A percentile compares a stretch with the other conserved stretches of the same genome.
phyloP scores from a whole-genome alignment of 176 grass and related monocot species.

The Ensete glaucum region DNA sequence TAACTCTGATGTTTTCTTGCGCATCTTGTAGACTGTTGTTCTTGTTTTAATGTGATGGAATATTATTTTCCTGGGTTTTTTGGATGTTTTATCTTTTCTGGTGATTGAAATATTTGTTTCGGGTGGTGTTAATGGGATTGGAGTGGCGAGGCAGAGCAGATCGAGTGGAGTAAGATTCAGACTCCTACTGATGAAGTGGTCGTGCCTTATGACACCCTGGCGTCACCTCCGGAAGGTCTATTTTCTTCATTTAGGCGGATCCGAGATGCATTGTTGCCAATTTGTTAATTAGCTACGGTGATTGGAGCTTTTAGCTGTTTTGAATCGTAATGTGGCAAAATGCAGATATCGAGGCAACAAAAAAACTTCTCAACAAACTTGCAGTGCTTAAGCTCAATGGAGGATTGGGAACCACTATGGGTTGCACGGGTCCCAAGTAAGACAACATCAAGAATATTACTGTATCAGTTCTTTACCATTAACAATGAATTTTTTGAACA shows the following conservation, averaged over 20 bases:
- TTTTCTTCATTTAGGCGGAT: constrained; percentile 19
- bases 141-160: constrained; percentile 82
- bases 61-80: not conserved
- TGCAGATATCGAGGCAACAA: constrained; percentile 54
- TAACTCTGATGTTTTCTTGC: not conserved
- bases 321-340: not conserved
- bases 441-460: not conserved
- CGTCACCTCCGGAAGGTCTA: constrained; percentile 55
- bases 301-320: not conserved
- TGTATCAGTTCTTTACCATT: no score
- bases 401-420: constrained; percentile 84
- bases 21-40: not conserved
- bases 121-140: not conserved
- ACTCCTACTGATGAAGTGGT: constrained; percentile 92
- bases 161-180: constrained; percentile 98
- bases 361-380: constrained; percentile 85
- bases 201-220: constrained; percentile 64
- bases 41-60: not conserved
- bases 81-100: not conserved
- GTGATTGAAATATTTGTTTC: not conserved
- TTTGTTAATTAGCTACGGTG: not conserved
- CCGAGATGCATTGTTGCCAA: not conserved
- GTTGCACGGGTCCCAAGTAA: constrained; percentile 92
- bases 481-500: not conserved
- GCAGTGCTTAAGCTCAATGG: constrained; percentile 94